These are phyloP conservation scores for Athelia sp. DNA, from an alignment of 1,284 basidiomycete species.

Conservation along the genomic window DNA sequence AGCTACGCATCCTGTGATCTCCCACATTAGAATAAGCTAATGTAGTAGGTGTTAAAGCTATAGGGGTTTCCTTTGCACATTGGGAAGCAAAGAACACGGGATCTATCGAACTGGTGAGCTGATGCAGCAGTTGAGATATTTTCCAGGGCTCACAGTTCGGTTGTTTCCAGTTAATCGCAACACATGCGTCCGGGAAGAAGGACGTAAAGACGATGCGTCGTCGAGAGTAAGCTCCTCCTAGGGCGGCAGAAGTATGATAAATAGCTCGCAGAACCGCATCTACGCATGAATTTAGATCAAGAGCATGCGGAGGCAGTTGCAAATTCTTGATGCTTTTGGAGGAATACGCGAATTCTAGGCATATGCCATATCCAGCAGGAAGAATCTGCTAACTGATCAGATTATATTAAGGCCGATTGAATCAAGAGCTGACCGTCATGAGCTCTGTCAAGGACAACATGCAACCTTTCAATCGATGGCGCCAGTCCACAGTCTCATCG, in stretches of 20 bases:
- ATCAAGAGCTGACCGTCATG: slow-evolving; percentile 51
- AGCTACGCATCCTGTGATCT: slow-evolving; percentile 62
- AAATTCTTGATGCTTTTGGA: slow-evolving; percentile 37
- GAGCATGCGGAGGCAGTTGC: slow-evolving; percentile 41
- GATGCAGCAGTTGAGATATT: slow-evolving; percentile 10
- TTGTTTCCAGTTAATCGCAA: slow-evolving; percentile 97
- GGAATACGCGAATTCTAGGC: slow-evolving; percentile 77
- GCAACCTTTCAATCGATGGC: slow-evolving; percentile 40
- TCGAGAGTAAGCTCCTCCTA: slow-evolving; percentile 45
- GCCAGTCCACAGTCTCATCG: slow-evolving; percentile 48
- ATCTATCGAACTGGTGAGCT: slow-evolving; percentile 44
- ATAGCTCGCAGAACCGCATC: slow-evolving; percentile 80
- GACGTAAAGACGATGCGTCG: slow-evolving; percentile 85
- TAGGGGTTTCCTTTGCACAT: slow-evolving; percentile 62
- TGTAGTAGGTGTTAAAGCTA: slow-evolving; percentile 34
- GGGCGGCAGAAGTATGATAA: slow-evolving; percentile 58
- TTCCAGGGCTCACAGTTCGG: slow-evolving; percentile 76
- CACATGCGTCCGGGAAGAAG: slow-evolving; percentile 84
- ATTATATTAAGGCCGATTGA: slow-evolving; percentile 8
- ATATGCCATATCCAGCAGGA: slow-evolving; percentile 70
- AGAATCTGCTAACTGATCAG: slow-evolving; percentile 47
- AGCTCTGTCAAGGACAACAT: slow-evolving; percentile 73
- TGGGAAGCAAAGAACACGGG: slow-evolving; percentile 93
- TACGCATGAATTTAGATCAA: slow-evolving; percentile 77
- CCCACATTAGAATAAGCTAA: slow-evolving; percentile 40